Base-by-base conservation (phyloP, 2,329 filamentous ascomycete species). In the Ophiostoma populinum region DNA sequence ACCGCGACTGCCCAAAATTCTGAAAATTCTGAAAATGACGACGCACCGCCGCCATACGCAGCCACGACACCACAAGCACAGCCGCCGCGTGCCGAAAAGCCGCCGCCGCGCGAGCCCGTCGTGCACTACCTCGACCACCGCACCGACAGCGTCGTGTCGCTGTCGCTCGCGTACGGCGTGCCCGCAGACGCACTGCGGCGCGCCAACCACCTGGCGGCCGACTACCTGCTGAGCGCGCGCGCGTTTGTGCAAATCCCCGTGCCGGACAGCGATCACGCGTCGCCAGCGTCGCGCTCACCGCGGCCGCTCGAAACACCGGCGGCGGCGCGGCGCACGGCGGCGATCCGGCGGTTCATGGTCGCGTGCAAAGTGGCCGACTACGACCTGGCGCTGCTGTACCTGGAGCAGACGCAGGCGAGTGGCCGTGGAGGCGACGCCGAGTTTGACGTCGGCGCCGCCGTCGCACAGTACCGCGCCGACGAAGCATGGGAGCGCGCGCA, bases 301-400 rank as follows among this genome's bases (percentile, higher is more conserved):
- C 59, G 66, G 19, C 80, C 80, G 0, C 46, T 80, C n/a, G 77
- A 80, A 36, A 72, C 75, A 32, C 79, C 82, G 49, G 76, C 79
- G 30, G 80, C 83, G 47, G 75, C 80, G 54, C 59, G 67, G 33
- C 65, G 73, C 42, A 86, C 81, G 55, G 63, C 59, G 13, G 75
- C 75, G 49, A 64, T 87, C 22, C 63, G 81, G 27, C 68, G 77
- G 41, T 87, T 77, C 62, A 86, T 86, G 80, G 72, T 82, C 2
- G 63, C 65, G 1, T 81, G 75, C 55, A 87, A 87, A 51, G 76
- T 81, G 19, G 59, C 69, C 17, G 77, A 86, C 60, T 86, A 75
- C 56, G 76, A 83, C 49, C 61, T 83, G 34, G 81, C 81, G 2
- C 51, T 80, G 19, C 51, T 86, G 15, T 90, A 90, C 51, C 62